A percentile compares a stretch with the other conserved stretches of the same genome.
These are phyloP conservation scores for Phytopythium oedochilum DNA, from an alignment of 352 stramenopile genomes.

Conservation along the genomic window DNA sequence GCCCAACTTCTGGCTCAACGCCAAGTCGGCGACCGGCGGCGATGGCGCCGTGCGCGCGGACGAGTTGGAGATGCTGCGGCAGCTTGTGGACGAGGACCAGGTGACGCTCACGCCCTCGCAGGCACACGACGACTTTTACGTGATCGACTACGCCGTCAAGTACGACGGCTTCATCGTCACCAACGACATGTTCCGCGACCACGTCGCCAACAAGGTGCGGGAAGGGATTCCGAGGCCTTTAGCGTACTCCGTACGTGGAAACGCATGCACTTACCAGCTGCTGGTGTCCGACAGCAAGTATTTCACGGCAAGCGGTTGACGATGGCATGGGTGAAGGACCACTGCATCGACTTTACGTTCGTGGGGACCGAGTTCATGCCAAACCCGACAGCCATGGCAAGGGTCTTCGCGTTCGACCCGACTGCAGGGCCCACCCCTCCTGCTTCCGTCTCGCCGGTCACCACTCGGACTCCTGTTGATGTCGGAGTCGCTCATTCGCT, in stretches of 20 bases:
- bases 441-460: neutral
- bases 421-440: neutral
- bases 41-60: constrained; percentile 42
- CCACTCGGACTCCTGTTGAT: neutral
- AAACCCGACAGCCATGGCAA: constrained; percentile 81
- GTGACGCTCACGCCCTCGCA: constrained; percentile 79
- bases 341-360: constrained; percentile 89
- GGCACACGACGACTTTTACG: constrained; percentile 89
- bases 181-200: constrained; percentile 92
- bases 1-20: constrained; percentile 79
- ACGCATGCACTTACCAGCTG: neutral
- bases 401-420: constrained; percentile 39
- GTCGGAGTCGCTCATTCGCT: constrained; percentile 13
- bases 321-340: constrained; percentile 50
- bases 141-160: constrained; percentile 89
- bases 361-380: constrained; percentile 87
- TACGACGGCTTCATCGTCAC: constrained; percentile 87
- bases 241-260: too few species aligned
- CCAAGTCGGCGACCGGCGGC: constrained; percentile 27
- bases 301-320: constrained; percentile 66
- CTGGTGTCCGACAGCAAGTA: constrained; percentile 24
- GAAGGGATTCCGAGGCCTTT: too few species aligned
- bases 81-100: constrained; percentile 55
- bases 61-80: constrained; percentile 38
- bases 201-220: constrained; percentile 62